Percentiles rank a stretch among this genome's conserved stretches.
Conservation (phyloP, 2,329 filamentous ascomycete species). For the Trichoderma citrinoviride region DNA sequence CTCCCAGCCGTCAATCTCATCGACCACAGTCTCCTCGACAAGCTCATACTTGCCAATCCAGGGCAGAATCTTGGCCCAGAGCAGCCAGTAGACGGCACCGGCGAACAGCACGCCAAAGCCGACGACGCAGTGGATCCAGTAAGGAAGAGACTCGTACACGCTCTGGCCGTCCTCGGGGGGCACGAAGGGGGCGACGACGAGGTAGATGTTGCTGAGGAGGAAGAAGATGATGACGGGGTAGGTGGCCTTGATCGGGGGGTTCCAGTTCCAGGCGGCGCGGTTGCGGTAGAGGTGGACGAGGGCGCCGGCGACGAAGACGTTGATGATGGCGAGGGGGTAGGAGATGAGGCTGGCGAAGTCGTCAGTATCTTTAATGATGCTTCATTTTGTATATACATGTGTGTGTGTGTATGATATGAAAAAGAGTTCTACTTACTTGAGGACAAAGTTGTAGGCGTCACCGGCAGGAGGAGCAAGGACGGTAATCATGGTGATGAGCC, state of each 20-base stretch:
- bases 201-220: conserved; percentile 59
- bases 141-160: conserved; percentile 53
- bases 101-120: conserved; percentile 53
- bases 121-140: conserved; percentile 58
- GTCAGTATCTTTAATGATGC: conserved; percentile 12
- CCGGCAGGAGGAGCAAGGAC: conserved; percentile 66
- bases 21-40: conserved; percentile 52
- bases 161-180: conserved; percentile 51
- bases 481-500: conserved; percentile 61
- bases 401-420: too few species aligned
- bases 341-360: conserved; percentile 52
- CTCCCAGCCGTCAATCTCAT: conserved; percentile 62
- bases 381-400: neutral
- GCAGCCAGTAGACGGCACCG: conserved; percentile 54
- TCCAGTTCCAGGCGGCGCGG: conserved; percentile 49
- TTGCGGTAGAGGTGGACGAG: conserved; percentile 54
- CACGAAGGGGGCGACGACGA: conserved; percentile 58
- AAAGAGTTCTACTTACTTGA: conserved; percentile 46
- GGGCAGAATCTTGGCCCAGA: conserved; percentile 54
- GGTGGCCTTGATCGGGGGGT: conserved; percentile 53
- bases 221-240: conserved; percentile 58
- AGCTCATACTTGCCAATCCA: conserved; percentile 55
- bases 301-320: conserved; percentile 52
- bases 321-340: conserved; percentile 60
- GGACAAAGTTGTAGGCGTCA: conserved; percentile 63